Evolutionary conservation across 2,329 filamentous ascomycete genomes (phyloP), one percentile per base, ranked within the genome.

Genomic region (Helotiales sp.): DNA sequence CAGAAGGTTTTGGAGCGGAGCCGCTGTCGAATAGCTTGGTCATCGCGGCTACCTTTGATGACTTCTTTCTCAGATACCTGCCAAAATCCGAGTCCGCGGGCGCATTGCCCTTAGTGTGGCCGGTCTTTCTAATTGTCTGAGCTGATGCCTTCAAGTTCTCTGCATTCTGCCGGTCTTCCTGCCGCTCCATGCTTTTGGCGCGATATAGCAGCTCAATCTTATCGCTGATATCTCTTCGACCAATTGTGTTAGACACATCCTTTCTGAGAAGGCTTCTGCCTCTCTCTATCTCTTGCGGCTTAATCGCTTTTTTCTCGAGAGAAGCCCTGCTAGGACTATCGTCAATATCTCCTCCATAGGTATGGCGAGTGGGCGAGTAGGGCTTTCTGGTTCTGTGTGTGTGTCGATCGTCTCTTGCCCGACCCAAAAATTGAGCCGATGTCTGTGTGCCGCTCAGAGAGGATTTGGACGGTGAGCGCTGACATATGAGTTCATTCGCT

Each of bases 191-290:
- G 40, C 57, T 64, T 42, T 61, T 65, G 17, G 59, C 65, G 30
- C 47, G 58, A 30, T 67, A 67, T 5, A 68, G 52, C 6, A 59
- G 61, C 47, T 65, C 63, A 34, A 69, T 64, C 24, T 66, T 66
- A 24, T 64, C 59, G 22, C 63, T 63, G 12, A 67, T 52, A 3
- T 56, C 54, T 40, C 52, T 57, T 33, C 42, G 34, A 27, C 40
- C 62, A 17, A 44, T 38, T 25, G 36, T 44, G 12, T 19, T 24
- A 25, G 22, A n/a, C 3, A 25, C 10, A 15, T 44, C 12, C 1
- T 27, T 44, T 44, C 40, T 19, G 22, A 25, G 22, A 3, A 44
- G 8, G 27, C 40, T 44, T 44, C 22, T 19, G 1, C 22, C 40
- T 25, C 40, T 44, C 22, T 44, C 22, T 7, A 25, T 12, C 12